phyloP scores from a whole-genome alignment of 2,329 filamentous ascomycete species.

The Apiospora hydei region DNA sequence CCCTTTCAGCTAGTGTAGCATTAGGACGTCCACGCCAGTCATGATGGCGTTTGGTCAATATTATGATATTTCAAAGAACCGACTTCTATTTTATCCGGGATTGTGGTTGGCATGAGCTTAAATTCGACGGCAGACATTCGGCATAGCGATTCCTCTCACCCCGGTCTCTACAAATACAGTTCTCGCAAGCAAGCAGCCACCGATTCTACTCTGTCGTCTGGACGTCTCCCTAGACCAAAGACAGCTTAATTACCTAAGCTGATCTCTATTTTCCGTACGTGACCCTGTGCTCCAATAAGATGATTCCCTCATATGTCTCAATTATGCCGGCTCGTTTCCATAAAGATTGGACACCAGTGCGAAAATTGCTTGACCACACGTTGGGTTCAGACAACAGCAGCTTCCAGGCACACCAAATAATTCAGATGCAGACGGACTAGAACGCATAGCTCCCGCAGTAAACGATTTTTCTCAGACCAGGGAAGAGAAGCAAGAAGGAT shows the following conservation, averaged over 20 bases:
- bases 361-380: neutral
- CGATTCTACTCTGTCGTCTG: neutral
- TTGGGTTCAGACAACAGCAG: neutral
- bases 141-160: neutral
- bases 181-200: neutral
- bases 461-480: neutral
- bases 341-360: neutral
- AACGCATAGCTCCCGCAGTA: neutral
- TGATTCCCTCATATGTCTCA: neutral
- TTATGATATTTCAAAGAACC: neutral
- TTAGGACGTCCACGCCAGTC: slow-evolving; percentile 16
- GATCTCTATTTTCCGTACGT: neutral
- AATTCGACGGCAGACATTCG: neutral
- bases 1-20: slow-evolving; percentile 17
- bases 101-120: neutral
- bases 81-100: neutral
- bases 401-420: neutral
- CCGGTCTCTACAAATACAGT: neutral
- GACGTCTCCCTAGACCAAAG: neutral
- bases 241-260: neutral
- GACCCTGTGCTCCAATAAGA: neutral
- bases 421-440: neutral
- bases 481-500: neutral
- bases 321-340: neutral
- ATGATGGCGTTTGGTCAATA: slow-evolving; percentile 20